Evolutionary conservation across 2,329 filamentous ascomycete species (phyloP).

Genomic region (Bipolaris sorokiniana): DNA sequence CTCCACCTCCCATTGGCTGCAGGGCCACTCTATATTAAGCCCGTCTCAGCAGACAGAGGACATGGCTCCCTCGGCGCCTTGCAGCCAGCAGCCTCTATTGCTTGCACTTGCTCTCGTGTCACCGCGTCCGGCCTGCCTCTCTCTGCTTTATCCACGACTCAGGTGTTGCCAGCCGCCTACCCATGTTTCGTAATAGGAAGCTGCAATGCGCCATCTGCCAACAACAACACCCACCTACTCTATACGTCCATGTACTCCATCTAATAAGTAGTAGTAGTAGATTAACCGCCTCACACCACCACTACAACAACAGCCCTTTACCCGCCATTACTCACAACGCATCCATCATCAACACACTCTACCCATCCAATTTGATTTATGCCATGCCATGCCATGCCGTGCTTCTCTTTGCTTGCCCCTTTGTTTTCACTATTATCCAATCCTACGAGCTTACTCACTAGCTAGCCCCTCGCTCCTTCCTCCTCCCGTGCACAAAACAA

Average conservation of each 20-base stretch:
- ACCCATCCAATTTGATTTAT: neutral
- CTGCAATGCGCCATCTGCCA: neutral
- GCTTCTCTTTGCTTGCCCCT: neutral
- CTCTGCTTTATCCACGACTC: neutral
- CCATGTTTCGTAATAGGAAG: neutral
- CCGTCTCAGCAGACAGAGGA: slow-evolving; percentile 8
- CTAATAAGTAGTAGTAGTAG: too few relatives aligned
- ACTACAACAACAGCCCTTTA: neutral
- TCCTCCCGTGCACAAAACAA: neutral
- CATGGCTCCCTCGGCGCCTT: slow-evolving; percentile 24
- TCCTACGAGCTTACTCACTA: slow-evolving; percentile 5
- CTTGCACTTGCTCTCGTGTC: neutral
- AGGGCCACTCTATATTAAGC: slow-evolving; percentile 37
- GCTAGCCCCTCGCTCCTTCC: neutral
- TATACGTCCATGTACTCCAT: too few relatives aligned
- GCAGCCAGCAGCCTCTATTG: slow-evolving; percentile 15
- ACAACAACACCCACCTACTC: neutral
- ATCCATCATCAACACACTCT: too few relatives aligned
- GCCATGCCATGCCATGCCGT: neutral
- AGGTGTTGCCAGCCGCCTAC: neutral
- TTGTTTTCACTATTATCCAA: neutral
- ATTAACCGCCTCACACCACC: too few relatives aligned
- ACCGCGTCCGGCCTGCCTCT: neutral
- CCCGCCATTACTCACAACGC: neutral
- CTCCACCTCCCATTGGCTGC: slow-evolving; percentile 26